Base-by-base conservation (phyloP, 305 asterid species). In the Ilex paraguariensis region DNA sequence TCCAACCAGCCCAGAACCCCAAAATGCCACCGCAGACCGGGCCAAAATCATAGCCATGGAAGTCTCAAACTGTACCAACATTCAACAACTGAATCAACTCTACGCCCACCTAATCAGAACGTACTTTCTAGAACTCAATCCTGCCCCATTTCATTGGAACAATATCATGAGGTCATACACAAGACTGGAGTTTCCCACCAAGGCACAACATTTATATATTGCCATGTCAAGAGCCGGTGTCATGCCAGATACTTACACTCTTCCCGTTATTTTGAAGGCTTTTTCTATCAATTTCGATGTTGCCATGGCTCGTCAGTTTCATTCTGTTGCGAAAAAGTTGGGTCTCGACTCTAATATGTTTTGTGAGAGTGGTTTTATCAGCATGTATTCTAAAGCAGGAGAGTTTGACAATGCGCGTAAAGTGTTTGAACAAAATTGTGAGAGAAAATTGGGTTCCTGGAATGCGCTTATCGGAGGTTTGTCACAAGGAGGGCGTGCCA, bases 361-460 rank as follows among this genome's bases (percentile, higher is more conserved):
- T 66, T 83, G 87, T 65, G 91, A 84, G 75, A 92, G 96, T 72
- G 93, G 95, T 21, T 80, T 89, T 57, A 36, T 36, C 1, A 36
- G 42, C 9, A 2, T 36, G 42, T 36, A 36, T 36, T 36, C 42
- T 4, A 8, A 36, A 36, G 42, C 42, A 4, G 42, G 42, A 8
- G 42, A 36, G 6, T 36, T 36, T 36, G 42, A 8, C 7, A 36
- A 36, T 36, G 42, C 42, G 42, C 42, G 6, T 5, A 36, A 36
- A 8, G 42, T 36, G 42, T 36, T 36, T 36, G 42, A 36, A 4
- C 7, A 36, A 36, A 36, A 5, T 36, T 36, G 7, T 36, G 42
- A 81, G 0, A 82, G 95, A 66, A 74, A 79, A 68, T 63, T 89
- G 80, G 98, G 98, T 8, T 84, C 97, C 32, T 92, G 95, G 96